Conservation (phyloP, 2,329 filamentous ascomycete genomes). For the Microdochium trichocladiopsis region DNA sequence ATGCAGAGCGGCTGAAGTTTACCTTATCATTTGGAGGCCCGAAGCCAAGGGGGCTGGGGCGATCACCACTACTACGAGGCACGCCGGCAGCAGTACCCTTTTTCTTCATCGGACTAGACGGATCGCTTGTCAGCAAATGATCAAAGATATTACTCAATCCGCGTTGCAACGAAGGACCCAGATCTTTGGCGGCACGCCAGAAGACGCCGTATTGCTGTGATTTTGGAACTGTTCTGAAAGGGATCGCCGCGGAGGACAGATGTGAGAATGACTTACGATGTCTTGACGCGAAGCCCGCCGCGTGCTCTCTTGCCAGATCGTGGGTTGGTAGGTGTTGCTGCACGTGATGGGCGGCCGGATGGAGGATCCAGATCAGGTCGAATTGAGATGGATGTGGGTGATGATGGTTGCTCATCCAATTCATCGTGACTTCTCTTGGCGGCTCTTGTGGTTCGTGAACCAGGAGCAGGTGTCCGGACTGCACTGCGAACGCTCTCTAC, state of each 20-base stretch:
- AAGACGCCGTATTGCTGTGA: not conserved
- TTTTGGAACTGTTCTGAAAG: not conserved
- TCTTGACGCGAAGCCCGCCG: slow-evolving; percentile 58
- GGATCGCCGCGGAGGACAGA: slow-evolving; percentile 5
- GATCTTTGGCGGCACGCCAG: too few relatives aligned
- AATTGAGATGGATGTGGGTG: slow-evolving; percentile 43
- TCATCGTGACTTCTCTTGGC: slow-evolving; percentile 49
- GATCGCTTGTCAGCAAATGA: slow-evolving; percentile 4
- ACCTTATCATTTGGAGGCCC: slow-evolving; percentile 1
- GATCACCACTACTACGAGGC: slow-evolving; percentile 55
- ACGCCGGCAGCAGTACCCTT: slow-evolving; percentile 64
- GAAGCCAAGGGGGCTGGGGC: not conserved
- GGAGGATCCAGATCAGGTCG: slow-evolving; percentile 37
- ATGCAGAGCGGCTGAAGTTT: too few relatives aligned
- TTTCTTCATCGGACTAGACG: slow-evolving; percentile 66
- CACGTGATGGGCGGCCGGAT: slow-evolving; percentile 47
- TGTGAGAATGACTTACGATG: slow-evolving; percentile 50
- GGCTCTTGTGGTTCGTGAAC: slow-evolving; percentile 19
- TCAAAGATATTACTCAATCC: not conserved
- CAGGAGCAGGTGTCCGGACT: slow-evolving; percentile 19
- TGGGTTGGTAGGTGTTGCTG: slow-evolving; percentile 49
- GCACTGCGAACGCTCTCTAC: slow-evolving; percentile 13
- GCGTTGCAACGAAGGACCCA: not conserved
- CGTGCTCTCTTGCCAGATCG: slow-evolving; percentile 53
- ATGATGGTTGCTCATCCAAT: slow-evolving; percentile 39